phyloP scores from a whole-genome alignment of 495 filamentous ascomycete species.

The Tuber umbilicatum region DNA sequence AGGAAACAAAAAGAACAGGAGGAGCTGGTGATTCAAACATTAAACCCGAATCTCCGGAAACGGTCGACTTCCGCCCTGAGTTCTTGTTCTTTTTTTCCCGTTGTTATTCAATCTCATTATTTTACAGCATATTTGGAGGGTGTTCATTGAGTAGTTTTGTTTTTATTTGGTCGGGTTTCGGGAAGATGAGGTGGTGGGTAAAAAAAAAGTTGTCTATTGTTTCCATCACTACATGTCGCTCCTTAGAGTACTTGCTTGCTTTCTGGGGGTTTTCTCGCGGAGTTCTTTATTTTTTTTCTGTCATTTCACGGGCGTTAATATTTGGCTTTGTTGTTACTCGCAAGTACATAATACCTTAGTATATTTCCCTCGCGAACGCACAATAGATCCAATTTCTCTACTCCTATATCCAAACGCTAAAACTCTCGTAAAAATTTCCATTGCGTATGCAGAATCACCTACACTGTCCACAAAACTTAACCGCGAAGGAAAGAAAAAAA shows the following conservation, averaged over 20 bases:
- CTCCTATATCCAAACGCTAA: not conserved
- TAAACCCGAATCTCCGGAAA: not conserved
- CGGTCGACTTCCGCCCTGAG: not conserved
- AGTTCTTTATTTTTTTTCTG: not conserved
- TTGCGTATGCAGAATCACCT: not conserved
- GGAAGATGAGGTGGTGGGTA: not conserved
- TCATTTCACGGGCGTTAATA: not conserved
- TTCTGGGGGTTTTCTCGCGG: not conserved
- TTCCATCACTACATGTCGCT: not conserved
- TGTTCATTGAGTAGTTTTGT: not conserved
- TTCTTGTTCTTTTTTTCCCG: conserved; percentile 2
- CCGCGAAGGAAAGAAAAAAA: not conserved
- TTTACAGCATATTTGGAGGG: conserved; percentile 6
- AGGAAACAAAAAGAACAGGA: conserved; percentile 28
- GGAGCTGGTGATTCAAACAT: conserved; percentile 16
- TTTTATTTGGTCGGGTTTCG: not conserved
- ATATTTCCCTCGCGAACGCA: conserved; percentile 1
- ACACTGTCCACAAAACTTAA: not conserved
- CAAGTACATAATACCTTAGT: conserved; percentile 1
- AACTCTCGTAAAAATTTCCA: not conserved
- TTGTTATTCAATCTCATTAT: conserved; percentile 17
- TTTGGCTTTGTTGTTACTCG: conserved; percentile 2
- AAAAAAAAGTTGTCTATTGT: not conserved
- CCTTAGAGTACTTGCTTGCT: not conserved
- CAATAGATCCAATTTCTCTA: conserved; percentile 1